Percentiles rank a stretch among this genome's conserved stretches.
These are phyloP conservation scores for Colletotrichum sp. DNA, from an alignment of 2,329 filamentous ascomycete genomes.

Conservation along the genomic window DNA sequence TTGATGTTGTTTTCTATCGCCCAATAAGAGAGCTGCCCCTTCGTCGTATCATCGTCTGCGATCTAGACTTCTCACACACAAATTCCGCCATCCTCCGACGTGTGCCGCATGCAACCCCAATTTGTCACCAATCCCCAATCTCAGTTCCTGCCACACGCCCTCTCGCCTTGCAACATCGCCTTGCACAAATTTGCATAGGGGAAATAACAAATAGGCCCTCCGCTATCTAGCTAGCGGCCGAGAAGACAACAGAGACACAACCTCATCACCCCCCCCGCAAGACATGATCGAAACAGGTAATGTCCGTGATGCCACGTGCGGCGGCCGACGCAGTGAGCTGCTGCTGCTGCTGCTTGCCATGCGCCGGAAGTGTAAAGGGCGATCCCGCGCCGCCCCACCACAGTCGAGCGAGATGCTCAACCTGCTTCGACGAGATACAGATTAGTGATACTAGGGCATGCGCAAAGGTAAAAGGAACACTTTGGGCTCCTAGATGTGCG, in stretches of 20 bases:
- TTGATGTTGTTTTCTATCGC: neutral
- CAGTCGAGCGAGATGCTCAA: neutral
- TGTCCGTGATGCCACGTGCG: conserved; percentile 8
- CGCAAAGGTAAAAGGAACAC: neutral
- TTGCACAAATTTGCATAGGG: neutral
- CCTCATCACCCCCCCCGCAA: neutral
- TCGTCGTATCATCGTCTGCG: neutral
- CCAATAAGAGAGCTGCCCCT: neutral
- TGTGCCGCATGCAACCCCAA: neutral
- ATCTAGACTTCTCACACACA: neutral
- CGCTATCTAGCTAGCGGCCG: neutral
- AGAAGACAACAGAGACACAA: neutral
- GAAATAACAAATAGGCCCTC: neutral
- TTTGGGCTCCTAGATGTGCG: neutral
- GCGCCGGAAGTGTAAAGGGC: neutral
- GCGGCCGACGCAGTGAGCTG: neutral
- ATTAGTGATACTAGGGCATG: fast-evolving
- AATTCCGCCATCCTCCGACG: neutral
- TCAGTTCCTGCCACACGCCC: neutral
- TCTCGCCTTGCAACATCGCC: neutral
- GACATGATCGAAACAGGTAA: neutral
- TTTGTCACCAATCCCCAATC: neutral
- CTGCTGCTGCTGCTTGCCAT: neutral
- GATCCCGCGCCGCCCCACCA: neutral
- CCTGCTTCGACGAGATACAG: neutral